A percentile compares a stretch with the other conserved stretches of the same genome.
These are phyloP conservation scores for Penstemon barbatus DNA, from an alignment of 257 asterid species.

Conservation along the genomic window DNA sequence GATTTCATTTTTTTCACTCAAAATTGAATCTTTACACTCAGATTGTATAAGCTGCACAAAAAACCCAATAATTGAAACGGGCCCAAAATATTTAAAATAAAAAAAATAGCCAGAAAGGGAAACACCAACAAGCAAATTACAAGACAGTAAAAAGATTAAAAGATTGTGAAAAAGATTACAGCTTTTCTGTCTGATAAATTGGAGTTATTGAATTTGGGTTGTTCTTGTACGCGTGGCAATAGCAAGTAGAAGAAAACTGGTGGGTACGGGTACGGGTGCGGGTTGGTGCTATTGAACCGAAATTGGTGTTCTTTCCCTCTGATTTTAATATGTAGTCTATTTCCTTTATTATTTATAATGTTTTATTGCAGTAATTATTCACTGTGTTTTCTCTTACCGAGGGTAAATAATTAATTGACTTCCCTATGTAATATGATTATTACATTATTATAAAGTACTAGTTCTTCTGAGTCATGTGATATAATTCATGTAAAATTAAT, in stretches of 20 bases:
- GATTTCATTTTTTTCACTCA: conserved; percentile 56
- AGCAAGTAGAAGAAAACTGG: conserved; percentile 23
- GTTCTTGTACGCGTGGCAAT: conserved; percentile 14
- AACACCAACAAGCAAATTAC: conserved; percentile 6
- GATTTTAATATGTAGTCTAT: background rate
- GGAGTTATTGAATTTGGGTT: conserved; percentile 27
- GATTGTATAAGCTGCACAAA: conserved; percentile 27
- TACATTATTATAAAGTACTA: background rate
- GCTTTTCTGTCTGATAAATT: conserved; percentile 26
- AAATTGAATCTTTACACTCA: conserved; percentile 31
- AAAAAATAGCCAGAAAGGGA: conserved; percentile 18
- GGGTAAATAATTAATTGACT: too few relatives aligned
- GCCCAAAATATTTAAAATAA: conserved; percentile 30
- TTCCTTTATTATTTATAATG: background rate
- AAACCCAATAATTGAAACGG: conserved; percentile 30
- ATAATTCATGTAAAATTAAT: background rate
- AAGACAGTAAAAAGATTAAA: background rate
- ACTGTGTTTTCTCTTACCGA: background rate
- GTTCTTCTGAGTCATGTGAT: conserved; percentile 7
- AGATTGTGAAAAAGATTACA: conserved; percentile 24
- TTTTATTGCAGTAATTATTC: background rate
- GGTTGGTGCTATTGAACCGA: conserved; percentile 34
- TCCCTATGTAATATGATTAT: too few relatives aligned
- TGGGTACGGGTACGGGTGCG: conserved; percentile 34
- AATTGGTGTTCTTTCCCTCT: conserved; percentile 23